Percentiles rank a stretch among this genome's conserved stretches.
These are phyloP conservation scores for Fragaria iinumae DNA, from an alignment of 306 rosid species.

Conservation along the genomic window DNA sequence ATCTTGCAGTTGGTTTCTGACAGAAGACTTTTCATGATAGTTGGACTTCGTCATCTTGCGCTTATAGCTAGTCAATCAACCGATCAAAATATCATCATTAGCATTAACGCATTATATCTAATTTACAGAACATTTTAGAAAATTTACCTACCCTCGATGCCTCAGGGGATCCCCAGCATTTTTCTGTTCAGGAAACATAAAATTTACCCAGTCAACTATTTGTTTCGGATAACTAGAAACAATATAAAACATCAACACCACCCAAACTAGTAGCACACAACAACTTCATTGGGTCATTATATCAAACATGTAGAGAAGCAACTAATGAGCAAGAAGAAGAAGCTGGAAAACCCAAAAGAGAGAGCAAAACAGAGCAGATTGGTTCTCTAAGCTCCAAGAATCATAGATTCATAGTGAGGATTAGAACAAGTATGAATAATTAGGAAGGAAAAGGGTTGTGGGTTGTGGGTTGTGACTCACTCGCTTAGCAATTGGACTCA, in stretches of 20 bases:
- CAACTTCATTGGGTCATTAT: background rate
- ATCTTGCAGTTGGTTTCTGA: conserved; percentile 20
- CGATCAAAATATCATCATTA: background rate
- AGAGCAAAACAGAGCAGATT: background rate
- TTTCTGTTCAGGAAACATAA: background rate
- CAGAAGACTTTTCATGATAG: conserved; percentile 1
- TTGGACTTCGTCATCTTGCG: conserved; percentile 11
- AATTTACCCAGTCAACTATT: background rate
- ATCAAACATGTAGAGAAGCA: background rate
- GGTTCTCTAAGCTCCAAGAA: background rate
- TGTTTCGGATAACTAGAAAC: background rate
- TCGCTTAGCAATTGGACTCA: background rate
- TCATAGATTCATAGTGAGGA: background rate
- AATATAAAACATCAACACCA: background rate
- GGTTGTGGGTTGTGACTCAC: conserved; percentile 1
- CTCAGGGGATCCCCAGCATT: background rate
- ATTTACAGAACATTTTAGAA: background rate
- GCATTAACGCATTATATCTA: background rate
- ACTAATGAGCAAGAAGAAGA: background rate
- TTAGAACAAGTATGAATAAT: background rate
- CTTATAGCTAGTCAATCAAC: conserved; percentile 10
- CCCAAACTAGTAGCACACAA: background rate
- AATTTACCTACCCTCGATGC: conserved; percentile 6
- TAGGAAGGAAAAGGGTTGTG: background rate
- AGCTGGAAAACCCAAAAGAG: background rate